These are phyloP conservation scores for Basipetospora chlamydospora DNA, from an alignment of 2,329 filamentous ascomycete species.

Conservation along the genomic window DNA sequence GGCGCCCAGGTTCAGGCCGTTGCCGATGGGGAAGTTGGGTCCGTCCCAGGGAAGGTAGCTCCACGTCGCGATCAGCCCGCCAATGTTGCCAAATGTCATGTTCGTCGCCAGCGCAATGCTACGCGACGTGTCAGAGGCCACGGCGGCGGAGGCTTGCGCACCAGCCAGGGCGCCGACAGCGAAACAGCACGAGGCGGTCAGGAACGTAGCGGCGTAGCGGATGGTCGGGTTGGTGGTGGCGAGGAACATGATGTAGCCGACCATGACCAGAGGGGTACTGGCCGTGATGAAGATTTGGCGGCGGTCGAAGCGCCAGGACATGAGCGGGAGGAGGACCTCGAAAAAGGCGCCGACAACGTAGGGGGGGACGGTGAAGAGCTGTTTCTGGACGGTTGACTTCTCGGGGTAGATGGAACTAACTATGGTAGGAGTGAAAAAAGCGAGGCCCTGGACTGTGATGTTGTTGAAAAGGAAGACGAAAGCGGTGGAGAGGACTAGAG, in stretches of 20 bases:
- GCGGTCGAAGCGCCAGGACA: constrained; percentile 43
- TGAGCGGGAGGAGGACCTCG: constrained; percentile 38
- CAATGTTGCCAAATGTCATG: constrained; percentile 60
- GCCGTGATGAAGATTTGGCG: constrained; percentile 46
- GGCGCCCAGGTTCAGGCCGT: constrained; percentile 52
- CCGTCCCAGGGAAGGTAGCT: constrained; percentile 47
- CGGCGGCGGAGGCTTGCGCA: constrained; percentile 52
- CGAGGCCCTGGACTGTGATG: constrained; percentile 58
- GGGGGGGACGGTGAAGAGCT: constrained; percentile 56
- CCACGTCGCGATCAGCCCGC: constrained; percentile 53
- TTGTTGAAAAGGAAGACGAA: constrained; percentile 51
- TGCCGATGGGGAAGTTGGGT: constrained; percentile 55
- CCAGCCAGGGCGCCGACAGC: constrained; percentile 49
- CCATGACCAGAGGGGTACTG: constrained; percentile 36
- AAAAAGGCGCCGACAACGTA: constrained; percentile 54
- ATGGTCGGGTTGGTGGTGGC: constrained; percentile 32
- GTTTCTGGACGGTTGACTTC: constrained; percentile 41
- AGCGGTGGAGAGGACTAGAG: constrained; percentile 23
- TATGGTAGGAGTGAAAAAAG: constrained; percentile 60
- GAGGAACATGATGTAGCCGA: constrained; percentile 56
- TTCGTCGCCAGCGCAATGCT: constrained; percentile 37
- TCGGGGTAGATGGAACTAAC: constrained; percentile 53
- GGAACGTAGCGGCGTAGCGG: constrained; percentile 54
- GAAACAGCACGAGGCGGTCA: constrained; percentile 49
- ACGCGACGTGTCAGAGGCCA: constrained; percentile 53